Conservation (phyloP, 2,329 filamentous ascomycete species). For the Pseudogymnoascus sp. region DNA sequence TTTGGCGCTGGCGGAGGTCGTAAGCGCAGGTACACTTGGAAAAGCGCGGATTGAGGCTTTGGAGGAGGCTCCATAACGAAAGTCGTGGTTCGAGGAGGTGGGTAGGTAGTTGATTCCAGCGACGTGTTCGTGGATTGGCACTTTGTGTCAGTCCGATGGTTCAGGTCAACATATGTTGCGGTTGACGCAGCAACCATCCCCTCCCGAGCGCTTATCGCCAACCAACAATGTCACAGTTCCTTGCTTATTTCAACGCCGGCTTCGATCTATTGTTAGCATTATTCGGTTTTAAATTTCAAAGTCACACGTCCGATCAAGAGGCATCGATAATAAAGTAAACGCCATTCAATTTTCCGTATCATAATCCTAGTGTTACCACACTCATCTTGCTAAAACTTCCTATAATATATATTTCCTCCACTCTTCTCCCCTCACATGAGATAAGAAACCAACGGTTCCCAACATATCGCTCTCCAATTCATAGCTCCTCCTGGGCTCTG, state of each 20-base stretch:
- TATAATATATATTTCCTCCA: background rate
- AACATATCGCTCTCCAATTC: background rate
- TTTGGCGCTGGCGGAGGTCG: conserved; percentile 53
- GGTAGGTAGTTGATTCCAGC: background rate
- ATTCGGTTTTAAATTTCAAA: background rate
- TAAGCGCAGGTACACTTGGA: conserved; percentile 86
- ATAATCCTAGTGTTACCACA: background rate
- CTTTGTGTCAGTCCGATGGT: conserved; percentile 1
- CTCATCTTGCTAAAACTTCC: background rate
- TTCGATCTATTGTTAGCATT: background rate
- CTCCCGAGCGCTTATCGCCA: background rate
- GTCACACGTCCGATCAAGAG: background rate
- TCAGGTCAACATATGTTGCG: conserved; percentile 4
- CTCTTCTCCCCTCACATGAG: background rate
- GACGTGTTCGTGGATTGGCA: background rate
- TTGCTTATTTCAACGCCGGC: background rate
- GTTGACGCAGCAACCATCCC: background rate
- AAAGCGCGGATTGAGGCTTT: conserved; percentile 55
- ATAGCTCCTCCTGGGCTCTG: conserved; percentile 27
- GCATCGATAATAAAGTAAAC: background rate
- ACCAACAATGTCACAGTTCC: background rate
- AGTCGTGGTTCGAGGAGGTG: background rate
- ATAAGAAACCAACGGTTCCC: background rate
- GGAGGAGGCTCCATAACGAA: conserved; percentile 34
- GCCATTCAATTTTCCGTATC: conserved; percentile 5